phyloP scores from a whole-genome alignment of 169 alveolate species.

The Cryptosporidium sp. region DNA sequence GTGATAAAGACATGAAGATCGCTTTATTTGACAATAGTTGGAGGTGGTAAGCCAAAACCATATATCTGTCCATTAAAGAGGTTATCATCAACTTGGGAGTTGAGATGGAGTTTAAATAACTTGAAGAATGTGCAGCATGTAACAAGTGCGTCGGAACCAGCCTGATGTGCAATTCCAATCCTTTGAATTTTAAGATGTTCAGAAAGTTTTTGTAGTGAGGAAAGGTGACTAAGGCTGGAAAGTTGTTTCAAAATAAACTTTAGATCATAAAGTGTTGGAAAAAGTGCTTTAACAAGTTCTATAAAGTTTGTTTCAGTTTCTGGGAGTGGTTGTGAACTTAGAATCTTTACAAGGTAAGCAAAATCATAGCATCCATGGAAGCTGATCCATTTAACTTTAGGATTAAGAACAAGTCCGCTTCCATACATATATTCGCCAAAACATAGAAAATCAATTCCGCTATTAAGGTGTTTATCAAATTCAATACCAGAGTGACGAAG shows the following conservation, averaged over 20 bases:
- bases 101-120: slow-evolving; percentile 77
- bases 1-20: too few species aligned
- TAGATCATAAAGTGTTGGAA: slow-evolving; percentile 95
- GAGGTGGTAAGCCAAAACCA: slow-evolving; percentile 46
- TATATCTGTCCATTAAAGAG: slow-evolving; percentile 61
- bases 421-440: slow-evolving; percentile 96
- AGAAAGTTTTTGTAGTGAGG: slow-evolving; percentile 80
- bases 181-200: slow-evolving; percentile 87
- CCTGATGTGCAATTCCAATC: slow-evolving; percentile 97
- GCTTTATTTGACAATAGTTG: slow-evolving; percentile 9
- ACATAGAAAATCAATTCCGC: slow-evolving; percentile 92
- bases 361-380: slow-evolving; percentile 99
- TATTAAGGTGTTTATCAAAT: slow-evolving; percentile 91
- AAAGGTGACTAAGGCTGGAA: slow-evolving; percentile 77
- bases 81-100: slow-evolving; percentile 42
- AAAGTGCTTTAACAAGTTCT: slow-evolving; percentile 89
- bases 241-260: slow-evolving; percentile 91
- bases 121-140: slow-evolving; percentile 95
- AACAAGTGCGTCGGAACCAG: slow-evolving; percentile 97
- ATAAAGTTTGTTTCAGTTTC: slow-evolving; percentile 92
- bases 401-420: slow-evolving; percentile 95
- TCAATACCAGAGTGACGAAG: slow-evolving; percentile 96
- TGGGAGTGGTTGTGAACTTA: slow-evolving; percentile 92
- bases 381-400: slow-evolving; percentile 96
- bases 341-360: slow-evolving; percentile 94